Evolutionary conservation across 2,329 filamentous ascomycete genomes (phyloP).

Genomic region (Fusarium heterosporum): DNA sequence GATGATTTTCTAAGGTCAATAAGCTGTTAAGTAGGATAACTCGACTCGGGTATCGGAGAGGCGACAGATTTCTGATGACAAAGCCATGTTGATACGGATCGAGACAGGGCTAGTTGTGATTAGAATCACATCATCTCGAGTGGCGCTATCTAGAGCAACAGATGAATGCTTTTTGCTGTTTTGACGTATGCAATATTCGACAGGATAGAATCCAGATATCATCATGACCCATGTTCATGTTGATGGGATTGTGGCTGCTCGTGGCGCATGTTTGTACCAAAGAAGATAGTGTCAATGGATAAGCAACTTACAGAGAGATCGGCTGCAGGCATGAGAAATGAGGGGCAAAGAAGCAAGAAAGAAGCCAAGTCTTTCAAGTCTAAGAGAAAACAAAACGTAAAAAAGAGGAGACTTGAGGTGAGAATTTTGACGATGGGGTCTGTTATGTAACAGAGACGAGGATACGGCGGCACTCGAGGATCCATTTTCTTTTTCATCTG

Average conservation of each 20-base stretch:
- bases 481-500: conserved; percentile 22
- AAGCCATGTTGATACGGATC: conserved; percentile 9
- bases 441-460: conserved; percentile 29
- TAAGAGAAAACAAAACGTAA: conserved; percentile 27
- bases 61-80: conserved; percentile 24
- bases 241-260: conserved; percentile 13
- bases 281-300: conserved; percentile 10
- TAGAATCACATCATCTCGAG: conserved; percentile 38
- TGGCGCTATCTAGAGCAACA: conserved; percentile 8
- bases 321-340: conserved; percentile 16
- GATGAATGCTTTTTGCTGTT: neutral
- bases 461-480: conserved; percentile 16
- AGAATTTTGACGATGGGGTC: conserved; percentile 30
- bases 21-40: conserved; percentile 16
- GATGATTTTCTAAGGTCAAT: conserved; percentile 9
- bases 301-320: conserved; percentile 15
- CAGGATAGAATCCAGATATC: neutral
- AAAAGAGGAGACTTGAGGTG: conserved; percentile 33
- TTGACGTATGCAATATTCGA: neutral
- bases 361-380: conserved; percentile 1
- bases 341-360: conserved; percentile 16
- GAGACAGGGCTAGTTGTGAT: neutral
- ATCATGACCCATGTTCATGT: conserved; percentile 11
- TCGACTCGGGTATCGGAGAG: conserved; percentile 40
- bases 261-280: conserved; percentile 17